phyloP scores from a whole-genome alignment of 208 protist genomes.

The Crithidia acanthocephali region DNA sequence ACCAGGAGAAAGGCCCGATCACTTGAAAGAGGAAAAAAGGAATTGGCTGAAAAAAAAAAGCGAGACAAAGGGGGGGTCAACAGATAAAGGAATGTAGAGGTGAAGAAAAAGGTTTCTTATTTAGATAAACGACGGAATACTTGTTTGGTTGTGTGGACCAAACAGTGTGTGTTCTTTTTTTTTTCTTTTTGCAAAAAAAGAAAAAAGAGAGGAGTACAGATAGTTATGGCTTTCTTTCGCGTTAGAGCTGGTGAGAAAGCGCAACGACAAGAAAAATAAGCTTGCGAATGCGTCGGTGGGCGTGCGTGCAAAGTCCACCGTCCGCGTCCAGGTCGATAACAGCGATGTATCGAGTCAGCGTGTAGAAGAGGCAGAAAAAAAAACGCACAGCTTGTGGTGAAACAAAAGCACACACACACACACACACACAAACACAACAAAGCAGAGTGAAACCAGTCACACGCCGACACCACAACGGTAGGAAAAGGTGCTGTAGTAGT shows the following conservation, averaged over 20 bases:
- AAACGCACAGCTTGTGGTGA: no score
- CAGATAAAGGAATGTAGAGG: not conserved
- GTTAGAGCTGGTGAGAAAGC: not conserved
- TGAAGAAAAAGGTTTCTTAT: not conserved
- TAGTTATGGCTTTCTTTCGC: not conserved
- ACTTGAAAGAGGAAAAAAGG: not conserved
- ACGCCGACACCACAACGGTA: no score
- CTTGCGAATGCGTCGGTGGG: not conserved
- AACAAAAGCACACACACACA: no score
- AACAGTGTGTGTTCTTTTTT: not conserved
- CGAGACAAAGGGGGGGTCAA: no score
- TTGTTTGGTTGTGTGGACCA: not conserved
- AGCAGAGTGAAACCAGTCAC: no score
- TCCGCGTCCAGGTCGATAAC: no score
- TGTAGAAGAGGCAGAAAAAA: no score
- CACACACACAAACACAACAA: no score
- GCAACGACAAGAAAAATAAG: no score
- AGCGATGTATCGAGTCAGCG: not conserved
- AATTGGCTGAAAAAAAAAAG: not conserved
- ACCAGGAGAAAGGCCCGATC: not conserved
- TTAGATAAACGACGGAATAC: not conserved
- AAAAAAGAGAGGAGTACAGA: not conserved
- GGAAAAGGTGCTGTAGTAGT: no score
- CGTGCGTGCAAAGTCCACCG: no score
- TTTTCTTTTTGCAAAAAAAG: not conserved